Evolutionary conservation across 192 early-diverging fungal species (phyloP).

Genomic region (Pilaira anomala): DNA sequence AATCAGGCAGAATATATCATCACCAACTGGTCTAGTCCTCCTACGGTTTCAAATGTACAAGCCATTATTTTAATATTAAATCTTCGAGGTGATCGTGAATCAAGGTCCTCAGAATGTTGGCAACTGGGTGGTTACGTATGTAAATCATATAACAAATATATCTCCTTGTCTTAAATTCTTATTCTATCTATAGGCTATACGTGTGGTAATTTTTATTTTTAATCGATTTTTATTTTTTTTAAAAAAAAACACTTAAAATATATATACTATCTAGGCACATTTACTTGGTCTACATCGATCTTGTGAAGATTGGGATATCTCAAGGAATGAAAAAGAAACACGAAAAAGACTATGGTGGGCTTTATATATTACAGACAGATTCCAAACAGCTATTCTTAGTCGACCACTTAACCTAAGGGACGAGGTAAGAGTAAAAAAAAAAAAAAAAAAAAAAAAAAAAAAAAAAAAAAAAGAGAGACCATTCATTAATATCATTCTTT

Average conservation of each 20-base stretch:
- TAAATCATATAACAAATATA: not conserved
- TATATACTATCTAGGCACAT: slow-evolving; percentile 7
- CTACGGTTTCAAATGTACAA: slow-evolving; percentile 29
- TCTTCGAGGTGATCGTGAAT: slow-evolving; percentile 24
- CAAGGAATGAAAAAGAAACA: slow-evolving; percentile 11
- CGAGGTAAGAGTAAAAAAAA: no score
- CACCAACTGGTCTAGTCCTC: slow-evolving; percentile 10
- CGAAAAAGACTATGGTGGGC: slow-evolving; percentile 10
- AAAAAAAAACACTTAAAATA: no score
- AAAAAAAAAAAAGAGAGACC: no score
- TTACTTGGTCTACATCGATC: slow-evolving; percentile 3
- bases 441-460: no score
- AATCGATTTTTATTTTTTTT: no score
- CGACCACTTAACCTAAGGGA: not conserved
- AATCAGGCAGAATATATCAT: slow-evolving; percentile 22
- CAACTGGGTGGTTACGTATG: slow-evolving; percentile 25
- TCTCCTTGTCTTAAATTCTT: not conserved
- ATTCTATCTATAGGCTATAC: no score
- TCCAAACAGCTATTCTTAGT: slow-evolving; percentile 1
- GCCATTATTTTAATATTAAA: slow-evolving; percentile 29
- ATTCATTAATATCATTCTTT: no score
- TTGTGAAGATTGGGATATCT: slow-evolving; percentile 12
- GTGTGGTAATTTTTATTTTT: no score
- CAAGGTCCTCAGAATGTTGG: slow-evolving; percentile 27
- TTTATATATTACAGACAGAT: slow-evolving; percentile 7